A percentile compares a stretch with the other conserved stretches of the same genome.
phyloP scores from a whole-genome alignment of 2,329 filamentous ascomycete species.

The Coleophoma cylindrospora region DNA sequence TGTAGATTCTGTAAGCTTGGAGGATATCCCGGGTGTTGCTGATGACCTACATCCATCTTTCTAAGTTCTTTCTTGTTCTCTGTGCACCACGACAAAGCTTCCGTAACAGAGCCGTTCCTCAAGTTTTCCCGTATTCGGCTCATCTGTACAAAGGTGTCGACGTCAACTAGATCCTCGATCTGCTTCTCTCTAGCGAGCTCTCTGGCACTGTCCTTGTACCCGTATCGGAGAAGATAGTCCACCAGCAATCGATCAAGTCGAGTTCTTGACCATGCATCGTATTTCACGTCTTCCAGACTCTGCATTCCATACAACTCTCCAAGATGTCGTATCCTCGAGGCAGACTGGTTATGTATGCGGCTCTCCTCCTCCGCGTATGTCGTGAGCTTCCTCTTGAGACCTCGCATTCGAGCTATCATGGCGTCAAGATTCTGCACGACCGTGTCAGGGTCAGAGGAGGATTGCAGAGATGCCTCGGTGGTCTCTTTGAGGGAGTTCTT shows the following conservation, averaged over 20 bases:
- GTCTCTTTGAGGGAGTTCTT: slow-evolving; percentile 57
- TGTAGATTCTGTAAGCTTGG: slow-evolving; percentile 27
- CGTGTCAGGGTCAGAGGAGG: slow-evolving; percentile 58
- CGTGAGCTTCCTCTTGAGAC: slow-evolving; percentile 81
- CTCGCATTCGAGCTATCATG: slow-evolving; percentile 81
- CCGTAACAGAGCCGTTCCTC: slow-evolving; percentile 62
- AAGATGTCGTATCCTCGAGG: slow-evolving; percentile 74
- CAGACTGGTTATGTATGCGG: slow-evolving; percentile 68
- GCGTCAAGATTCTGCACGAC: slow-evolving; percentile 77
- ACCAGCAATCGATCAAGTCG: slow-evolving; percentile 80
- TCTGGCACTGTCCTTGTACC: slow-evolving; percentile 73
- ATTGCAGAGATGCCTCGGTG: slow-evolving; percentile 54
- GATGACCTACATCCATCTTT: slow-evolving; percentile 66
- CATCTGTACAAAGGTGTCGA: slow-evolving; percentile 82
- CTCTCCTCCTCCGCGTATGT: slow-evolving; percentile 74
- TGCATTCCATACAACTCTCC: slow-evolving; percentile 75
- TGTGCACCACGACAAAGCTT: slow-evolving; percentile 83
- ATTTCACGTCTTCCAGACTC: slow-evolving; percentile 84
- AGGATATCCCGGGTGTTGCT: background rate
- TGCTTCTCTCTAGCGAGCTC: slow-evolving; percentile 69
- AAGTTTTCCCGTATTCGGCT: slow-evolving; percentile 73
- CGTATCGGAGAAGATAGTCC: slow-evolving; percentile 85
- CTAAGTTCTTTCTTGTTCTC: slow-evolving; percentile 92
- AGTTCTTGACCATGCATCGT: slow-evolving; percentile 82
- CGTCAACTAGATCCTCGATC: slow-evolving; percentile 79